Conservation (phyloP, 139 green algal species). For the Chlorella sp. region DNA sequence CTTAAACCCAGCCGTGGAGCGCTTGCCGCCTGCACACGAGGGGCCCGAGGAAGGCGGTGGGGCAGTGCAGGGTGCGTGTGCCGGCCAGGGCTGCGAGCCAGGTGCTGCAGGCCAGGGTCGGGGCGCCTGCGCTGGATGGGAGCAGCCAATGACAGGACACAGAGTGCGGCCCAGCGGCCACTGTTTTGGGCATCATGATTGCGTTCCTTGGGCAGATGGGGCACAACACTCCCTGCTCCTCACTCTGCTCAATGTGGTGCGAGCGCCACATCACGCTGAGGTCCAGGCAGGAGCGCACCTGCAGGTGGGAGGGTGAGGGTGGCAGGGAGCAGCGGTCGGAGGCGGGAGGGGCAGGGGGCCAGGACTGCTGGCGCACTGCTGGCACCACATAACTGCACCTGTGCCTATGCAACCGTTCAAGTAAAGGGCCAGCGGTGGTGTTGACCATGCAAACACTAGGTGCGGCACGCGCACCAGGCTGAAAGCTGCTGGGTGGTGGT, state of each 20-base stretch:
- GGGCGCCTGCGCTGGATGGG: background rate
- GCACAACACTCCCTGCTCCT: background rate
- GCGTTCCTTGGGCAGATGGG: background rate
- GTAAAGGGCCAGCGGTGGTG: too few relatives aligned
- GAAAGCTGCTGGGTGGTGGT: conserved; percentile 15
- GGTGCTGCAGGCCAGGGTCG: too few relatives aligned
- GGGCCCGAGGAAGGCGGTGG: background rate
- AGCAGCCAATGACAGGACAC: background rate
- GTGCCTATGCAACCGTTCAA: too few relatives aligned
- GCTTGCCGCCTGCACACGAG: conserved; percentile 19
- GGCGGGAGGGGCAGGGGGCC: too few relatives aligned
- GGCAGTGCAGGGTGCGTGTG: background rate
- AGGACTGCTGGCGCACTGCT: too few relatives aligned
- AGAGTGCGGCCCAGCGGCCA: background rate
- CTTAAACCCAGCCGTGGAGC: conserved; percentile 17
- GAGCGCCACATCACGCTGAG: conserved; percentile 1
- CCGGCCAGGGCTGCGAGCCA: background rate
- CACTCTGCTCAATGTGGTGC: conserved; percentile 19
- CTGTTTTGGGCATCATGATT: background rate
- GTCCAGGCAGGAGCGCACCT: conserved; percentile 13
- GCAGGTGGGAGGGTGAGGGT: too few relatives aligned
- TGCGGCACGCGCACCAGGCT: background rate
- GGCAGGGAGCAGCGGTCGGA: too few relatives aligned
- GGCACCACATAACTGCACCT: too few relatives aligned
- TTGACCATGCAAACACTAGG: too few relatives aligned